Conservation (phyloP, 2,329 filamentous ascomycete species). For the Trematosphaeria pertusa region DNA sequence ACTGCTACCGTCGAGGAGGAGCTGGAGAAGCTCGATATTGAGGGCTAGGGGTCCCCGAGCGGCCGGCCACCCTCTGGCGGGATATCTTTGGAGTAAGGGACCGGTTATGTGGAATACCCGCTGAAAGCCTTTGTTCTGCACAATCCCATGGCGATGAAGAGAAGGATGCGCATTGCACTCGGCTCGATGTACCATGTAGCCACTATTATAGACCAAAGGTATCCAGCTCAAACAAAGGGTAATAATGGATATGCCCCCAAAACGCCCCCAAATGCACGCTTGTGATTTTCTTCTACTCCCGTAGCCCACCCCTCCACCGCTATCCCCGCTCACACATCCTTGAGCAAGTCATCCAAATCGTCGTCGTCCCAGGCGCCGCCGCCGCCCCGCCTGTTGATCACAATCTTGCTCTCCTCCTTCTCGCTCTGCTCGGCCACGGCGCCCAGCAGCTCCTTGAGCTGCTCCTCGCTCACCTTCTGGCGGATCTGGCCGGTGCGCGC, state of each 20-base stretch:
- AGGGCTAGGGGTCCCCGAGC: conserved; percentile 8
- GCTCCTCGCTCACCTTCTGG: conserved; percentile 86
- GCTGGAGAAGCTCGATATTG: conserved; percentile 18
- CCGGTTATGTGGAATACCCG: no score
- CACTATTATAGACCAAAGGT: background rate
- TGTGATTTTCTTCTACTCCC: background rate
- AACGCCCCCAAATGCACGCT: conserved; percentile 17
- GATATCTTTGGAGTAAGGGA: no score
- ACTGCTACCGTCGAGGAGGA: conserved; percentile 27
- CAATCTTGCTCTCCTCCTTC: conserved; percentile 73
- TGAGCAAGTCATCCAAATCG: conserved; percentile 65
- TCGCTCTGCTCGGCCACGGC: conserved; percentile 79
- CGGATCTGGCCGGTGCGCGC: conserved; percentile 87
- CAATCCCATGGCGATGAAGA: no score
- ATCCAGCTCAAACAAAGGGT: no score
- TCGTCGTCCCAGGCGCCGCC: conserved; percentile 77
- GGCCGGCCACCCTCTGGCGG: no score
- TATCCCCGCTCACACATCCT: conserved; percentile 36
- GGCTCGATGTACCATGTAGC: background rate
- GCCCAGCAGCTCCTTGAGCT: conserved; percentile 89
- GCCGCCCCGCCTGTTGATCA: conserved; percentile 81
- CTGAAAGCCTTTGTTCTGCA: no score
- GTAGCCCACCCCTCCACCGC: background rate
- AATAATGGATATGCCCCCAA: conserved; percentile 6
- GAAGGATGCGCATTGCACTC: background rate